Evolutionary conservation across 768 basidiomycete species (phyloP).

Genomic region (Rhodotorula graminis): DNA sequence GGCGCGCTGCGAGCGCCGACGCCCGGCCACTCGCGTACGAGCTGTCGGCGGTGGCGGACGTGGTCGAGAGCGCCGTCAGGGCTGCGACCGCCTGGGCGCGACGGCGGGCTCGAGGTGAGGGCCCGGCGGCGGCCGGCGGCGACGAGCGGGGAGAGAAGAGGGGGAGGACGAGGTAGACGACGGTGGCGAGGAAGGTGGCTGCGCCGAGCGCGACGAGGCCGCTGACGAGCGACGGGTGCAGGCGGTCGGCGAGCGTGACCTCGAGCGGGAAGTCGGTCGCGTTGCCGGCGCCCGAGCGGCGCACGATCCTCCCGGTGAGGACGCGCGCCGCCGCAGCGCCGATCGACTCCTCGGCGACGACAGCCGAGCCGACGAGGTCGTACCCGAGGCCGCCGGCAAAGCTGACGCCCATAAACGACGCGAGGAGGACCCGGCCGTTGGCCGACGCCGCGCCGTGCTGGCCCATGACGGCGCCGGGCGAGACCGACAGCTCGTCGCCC

Average conservation of each 20-base stretch:
- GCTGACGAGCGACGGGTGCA: slow-evolving; percentile 35
- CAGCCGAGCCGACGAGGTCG: slow-evolving; percentile 22
- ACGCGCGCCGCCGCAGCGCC: slow-evolving; percentile 9
- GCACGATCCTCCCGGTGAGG: slow-evolving; percentile 27
- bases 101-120: not conserved
- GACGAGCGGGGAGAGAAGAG: not conserved
- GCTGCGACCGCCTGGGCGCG: slow-evolving; percentile 11
- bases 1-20: slow-evolving; percentile 13
- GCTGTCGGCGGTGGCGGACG: not conserved
- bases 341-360: slow-evolving; percentile 15
- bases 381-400: slow-evolving; percentile 40
- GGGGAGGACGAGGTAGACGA: slow-evolving; percentile 27
- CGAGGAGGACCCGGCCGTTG: slow-evolving; percentile 28
- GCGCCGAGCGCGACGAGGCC: slow-evolving; percentile 38
- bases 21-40: slow-evolving; percentile 1
- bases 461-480: slow-evolving; percentile 7
- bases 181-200: slow-evolving; percentile 14
- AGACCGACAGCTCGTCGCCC: slow-evolving; percentile 16
- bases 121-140: not conserved
- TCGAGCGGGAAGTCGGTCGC: not conserved
- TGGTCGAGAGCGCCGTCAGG: slow-evolving; percentile 12
- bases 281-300: slow-evolving; percentile 3
- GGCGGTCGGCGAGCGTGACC: not conserved
- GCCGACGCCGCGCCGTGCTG: not conserved
- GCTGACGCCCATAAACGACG: slow-evolving; percentile 38